A percentile compares a stretch with the other conserved stretches of the same genome.
Evolutionary conservation across 1,284 basidiomycete genomes (phyloP).

Genomic region (Chondrostereum purpureum): DNA sequence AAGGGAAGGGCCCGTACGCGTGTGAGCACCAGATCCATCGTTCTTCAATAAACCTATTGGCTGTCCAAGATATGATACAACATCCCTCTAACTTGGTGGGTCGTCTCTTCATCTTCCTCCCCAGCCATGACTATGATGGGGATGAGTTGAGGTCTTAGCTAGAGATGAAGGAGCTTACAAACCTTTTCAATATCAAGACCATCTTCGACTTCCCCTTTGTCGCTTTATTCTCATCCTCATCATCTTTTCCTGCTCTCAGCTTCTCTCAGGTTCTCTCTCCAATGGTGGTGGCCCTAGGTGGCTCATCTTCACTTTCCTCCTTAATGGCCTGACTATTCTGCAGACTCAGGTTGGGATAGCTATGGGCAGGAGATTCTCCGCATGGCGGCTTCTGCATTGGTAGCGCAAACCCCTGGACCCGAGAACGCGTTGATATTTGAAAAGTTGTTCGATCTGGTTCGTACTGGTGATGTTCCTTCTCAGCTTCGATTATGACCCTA

Average conservation of each 20-base stretch:
- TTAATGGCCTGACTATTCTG: constrained; percentile 23
- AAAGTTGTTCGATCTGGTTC: constrained; percentile 25
- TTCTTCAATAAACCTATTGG: constrained; percentile 87
- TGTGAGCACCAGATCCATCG: constrained; percentile 70
- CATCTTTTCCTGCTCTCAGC: constrained; percentile 49
- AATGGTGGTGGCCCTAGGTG: constrained; percentile 36
- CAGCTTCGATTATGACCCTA: constrained; percentile 32
- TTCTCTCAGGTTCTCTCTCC: no score
- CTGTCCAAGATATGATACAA: constrained; percentile 65
- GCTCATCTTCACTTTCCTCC: constrained; percentile 33
- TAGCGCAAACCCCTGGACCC: constrained; percentile 42
- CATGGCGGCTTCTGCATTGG: constrained; percentile 46
- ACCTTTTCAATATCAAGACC: constrained; percentile 61
- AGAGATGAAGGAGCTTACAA: constrained; percentile 25
- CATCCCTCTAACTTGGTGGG: constrained; percentile 83
- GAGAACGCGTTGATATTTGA: constrained; percentile 49
- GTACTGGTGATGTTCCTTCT: constrained; percentile 41
- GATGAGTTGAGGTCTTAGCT: constrained; percentile 6
- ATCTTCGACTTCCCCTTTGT: constrained; percentile 40
- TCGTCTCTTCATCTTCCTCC: constrained; percentile 86
- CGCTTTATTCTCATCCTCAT: constrained; percentile 43
- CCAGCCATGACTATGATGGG: constrained; percentile 73
- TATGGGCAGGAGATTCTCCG: constrained; percentile 42
- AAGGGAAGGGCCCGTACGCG: constrained; percentile 45
- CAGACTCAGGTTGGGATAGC: constrained; percentile 20